Evolutionary conservation across 2,329 filamentous ascomycete species (phyloP), one percentile per base, ranked within the genome.

Genomic region (Calonectria leucothoes): DNA sequence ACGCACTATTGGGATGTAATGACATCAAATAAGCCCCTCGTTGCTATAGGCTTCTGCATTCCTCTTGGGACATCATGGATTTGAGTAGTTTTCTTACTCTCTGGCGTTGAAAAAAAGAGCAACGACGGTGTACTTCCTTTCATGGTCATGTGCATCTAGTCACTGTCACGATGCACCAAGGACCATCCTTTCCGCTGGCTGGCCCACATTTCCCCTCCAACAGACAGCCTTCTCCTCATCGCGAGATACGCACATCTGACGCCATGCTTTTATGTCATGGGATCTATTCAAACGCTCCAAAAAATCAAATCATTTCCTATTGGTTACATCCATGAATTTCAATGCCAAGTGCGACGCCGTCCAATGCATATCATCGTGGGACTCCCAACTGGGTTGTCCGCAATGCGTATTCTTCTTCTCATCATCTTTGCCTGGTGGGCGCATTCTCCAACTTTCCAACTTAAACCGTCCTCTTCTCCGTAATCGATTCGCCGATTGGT

Each of bases 401-500:
- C 35, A 39, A 39, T 61, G 55, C 66, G 52, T 68, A 20, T 23
- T 51, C 29, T 64, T 27, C 33, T 27, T 48, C 66, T 25, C 51
- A n/a, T 57, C 42, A 35, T 45, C 33, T 49, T 45, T 35, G 31
- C n/a, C 12, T 33, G 55, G 55, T 25, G 23, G 55, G 55, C 25
- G 23, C 35, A 27, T 51, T 17, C 25, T 11, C 33, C 68, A 63
- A 51, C 29, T 55, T 68, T 12, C 37, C 37, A 42, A 45, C 25
- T 83, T 68, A 89, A n/a, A 82, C 82, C 5, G 81, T 83, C 80
- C 89, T 86, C 86, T 89, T 92, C 85, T 93, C 92, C 4, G 87
- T 86, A 76, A 95, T 94, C 1, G 88, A 83, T 82, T 87, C 82
- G 5, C 90, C 91, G 2, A 87, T 78, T 1, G 91, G 90, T 79